These are phyloP conservation scores for Mucor lusitanicus DNA, from an alignment of 371 early-diverging fungal species.

Conservation along the genomic window DNA sequence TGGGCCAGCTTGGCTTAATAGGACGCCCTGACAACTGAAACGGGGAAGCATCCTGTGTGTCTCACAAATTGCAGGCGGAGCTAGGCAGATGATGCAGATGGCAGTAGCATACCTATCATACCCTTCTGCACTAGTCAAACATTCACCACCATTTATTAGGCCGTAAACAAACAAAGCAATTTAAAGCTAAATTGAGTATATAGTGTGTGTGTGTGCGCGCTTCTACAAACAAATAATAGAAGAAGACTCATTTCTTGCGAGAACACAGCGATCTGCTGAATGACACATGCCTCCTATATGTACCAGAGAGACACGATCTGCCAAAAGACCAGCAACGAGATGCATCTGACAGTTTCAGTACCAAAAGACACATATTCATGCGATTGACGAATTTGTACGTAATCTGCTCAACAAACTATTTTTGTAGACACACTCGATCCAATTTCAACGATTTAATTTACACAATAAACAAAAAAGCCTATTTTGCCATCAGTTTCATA, in stretches of 20 bases:
- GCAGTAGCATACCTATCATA: not conserved
- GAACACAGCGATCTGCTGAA: not conserved
- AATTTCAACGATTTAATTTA: not conserved
- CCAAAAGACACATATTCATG: not conserved
- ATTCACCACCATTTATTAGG: not conserved
- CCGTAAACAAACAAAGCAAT: not conserved
- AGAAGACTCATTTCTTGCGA: not conserved
- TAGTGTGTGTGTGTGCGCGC: not conserved
- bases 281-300: too few species aligned
- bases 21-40: not conserved
- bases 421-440: not conserved
- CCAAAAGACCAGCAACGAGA: not conserved
- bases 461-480: not conserved
- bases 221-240: not conserved
- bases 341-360: not conserved
- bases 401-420: not conserved
- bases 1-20: not conserved
- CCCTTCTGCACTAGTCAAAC: not conserved
- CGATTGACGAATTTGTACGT: not conserved
- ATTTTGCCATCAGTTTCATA: not conserved
- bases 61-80: not conserved
- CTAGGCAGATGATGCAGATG: not conserved
- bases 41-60: not conserved
- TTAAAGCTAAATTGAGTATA: not conserved
- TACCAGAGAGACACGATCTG: not conserved